These are phyloP conservation scores for Saccharomyces hybrid DNA, from an alignment of 1,139 yeast species.

Conservation along the genomic window DNA sequence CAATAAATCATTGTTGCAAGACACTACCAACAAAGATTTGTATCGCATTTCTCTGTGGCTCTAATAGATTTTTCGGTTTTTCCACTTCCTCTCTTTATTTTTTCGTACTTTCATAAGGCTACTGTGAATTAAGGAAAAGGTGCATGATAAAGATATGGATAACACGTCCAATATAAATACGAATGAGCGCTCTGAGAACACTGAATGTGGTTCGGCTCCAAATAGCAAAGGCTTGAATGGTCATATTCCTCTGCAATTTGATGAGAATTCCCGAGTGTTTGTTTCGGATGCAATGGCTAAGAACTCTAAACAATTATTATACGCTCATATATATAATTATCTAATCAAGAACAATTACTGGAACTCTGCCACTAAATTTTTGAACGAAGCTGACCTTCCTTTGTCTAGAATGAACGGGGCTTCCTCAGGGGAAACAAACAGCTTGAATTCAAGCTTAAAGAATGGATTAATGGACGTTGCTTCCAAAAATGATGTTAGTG, in stretches of 20 bases:
- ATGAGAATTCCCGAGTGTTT: constrained; percentile 12
- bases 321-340: constrained; percentile 46
- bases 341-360: constrained; percentile 41
- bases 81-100: too few relatives aligned
- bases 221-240: not conserved
- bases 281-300: constrained; percentile 37
- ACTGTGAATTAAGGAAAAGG: not conserved
- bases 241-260: not conserved
- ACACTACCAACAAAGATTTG: not conserved
- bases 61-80: not conserved
- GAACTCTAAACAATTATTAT: constrained; percentile 39
- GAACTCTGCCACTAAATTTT: constrained; percentile 42
- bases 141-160: not conserved
- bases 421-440: not conserved
- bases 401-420: constrained; percentile 18
- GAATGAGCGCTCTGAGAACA: not conserved
- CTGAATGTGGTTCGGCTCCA: not conserved
- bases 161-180: not conserved
- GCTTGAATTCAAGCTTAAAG: not conserved
- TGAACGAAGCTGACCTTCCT: constrained; percentile 41
- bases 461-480: not conserved
- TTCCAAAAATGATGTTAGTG: constrained; percentile 7
- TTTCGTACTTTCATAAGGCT: not conserved
- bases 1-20: too few relatives aligned
- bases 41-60: not conserved